phyloP scores from a whole-genome alignment of 1,284 basidiomycete species.

The Coniferiporia weirii region DNA sequence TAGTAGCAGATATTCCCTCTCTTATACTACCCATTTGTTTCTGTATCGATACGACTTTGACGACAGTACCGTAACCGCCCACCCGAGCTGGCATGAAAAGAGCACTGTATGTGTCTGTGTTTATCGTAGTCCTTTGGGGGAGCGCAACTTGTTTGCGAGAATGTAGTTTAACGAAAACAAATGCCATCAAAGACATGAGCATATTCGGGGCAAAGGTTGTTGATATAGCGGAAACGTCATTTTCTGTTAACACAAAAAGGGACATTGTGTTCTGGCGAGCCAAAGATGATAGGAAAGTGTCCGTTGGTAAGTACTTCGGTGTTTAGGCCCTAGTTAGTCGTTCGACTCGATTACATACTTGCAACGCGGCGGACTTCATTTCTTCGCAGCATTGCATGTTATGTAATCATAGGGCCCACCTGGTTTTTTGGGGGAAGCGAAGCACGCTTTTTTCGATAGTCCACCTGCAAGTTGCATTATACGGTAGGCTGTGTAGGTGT shows the following conservation, averaged over 20 bases:
- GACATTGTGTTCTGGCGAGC: background rate
- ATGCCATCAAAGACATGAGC: constrained; percentile 6
- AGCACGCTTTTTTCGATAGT: no score
- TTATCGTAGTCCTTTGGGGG: constrained; percentile 48
- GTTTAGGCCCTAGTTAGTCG: no score
- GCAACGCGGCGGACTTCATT: no score
- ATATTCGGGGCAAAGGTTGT: constrained; percentile 4
- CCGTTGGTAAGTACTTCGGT: no score
- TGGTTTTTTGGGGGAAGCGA: no score
- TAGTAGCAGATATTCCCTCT: constrained; percentile 69
- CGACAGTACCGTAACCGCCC: constrained; percentile 41
- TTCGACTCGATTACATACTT: no score
- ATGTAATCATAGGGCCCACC: no score
- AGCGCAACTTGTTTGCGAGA: constrained; percentile 26
- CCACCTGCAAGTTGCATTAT: no score
- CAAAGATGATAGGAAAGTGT: background rate
- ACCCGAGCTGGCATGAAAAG: constrained; percentile 72
- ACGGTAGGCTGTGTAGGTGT: no score
- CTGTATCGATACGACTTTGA: constrained; percentile 75
- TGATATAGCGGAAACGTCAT: constrained; percentile 7
- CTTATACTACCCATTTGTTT: constrained; percentile 21
- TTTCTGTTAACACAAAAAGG: constrained; percentile 7
- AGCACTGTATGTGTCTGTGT: constrained; percentile 44
- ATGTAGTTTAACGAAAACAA: constrained; percentile 9
- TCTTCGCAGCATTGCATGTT: no score